Conservation (phyloP, 2,329 filamentous ascomycete genomes). For the Spiromastix sp. region DNA sequence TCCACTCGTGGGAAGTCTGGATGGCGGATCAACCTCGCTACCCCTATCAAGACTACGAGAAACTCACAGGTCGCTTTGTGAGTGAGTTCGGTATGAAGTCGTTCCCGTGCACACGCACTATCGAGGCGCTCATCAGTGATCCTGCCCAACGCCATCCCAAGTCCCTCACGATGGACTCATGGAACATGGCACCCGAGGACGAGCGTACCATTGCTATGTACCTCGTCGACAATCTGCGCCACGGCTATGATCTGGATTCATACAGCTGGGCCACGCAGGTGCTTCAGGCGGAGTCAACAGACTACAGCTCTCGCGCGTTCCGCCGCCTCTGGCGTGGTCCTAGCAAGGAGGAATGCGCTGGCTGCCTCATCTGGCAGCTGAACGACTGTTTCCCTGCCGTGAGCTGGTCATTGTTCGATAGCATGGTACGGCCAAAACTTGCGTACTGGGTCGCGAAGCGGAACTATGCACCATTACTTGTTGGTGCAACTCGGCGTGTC, state of each 20-base stretch:
- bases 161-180: constrained; percentile 72
- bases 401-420: background rate
- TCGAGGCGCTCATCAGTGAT: constrained; percentile 64
- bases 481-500: background rate
- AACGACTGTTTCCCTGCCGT: background rate
- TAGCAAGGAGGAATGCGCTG: constrained; percentile 32
- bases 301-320: constrained; percentile 43
- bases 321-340: constrained; percentile 29
- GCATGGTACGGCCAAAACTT: background rate
- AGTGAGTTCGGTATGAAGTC: constrained; percentile 8
- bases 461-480: background rate
- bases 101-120: constrained; percentile 38
- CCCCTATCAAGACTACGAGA: constrained; percentile 61
- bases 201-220: constrained; percentile 75
- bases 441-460: background rate
- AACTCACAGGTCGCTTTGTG: constrained; percentile 6
- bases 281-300: constrained; percentile 44
- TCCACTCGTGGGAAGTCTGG: constrained; percentile 90
- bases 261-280: constrained; percentile 55
- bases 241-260: constrained; percentile 37
- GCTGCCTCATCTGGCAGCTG: constrained; percentile 24
- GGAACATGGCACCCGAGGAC: constrained; percentile 81
- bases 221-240: constrained; percentile 59
- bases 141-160: too few relatives aligned
- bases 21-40: constrained; percentile 76